Percentiles rank a stretch among this genome's conserved stretches.
These are phyloP conservation scores for Inosperma sp. DNA, from an alignment of 768 basidiomycete genomes.

Conservation along the genomic window DNA sequence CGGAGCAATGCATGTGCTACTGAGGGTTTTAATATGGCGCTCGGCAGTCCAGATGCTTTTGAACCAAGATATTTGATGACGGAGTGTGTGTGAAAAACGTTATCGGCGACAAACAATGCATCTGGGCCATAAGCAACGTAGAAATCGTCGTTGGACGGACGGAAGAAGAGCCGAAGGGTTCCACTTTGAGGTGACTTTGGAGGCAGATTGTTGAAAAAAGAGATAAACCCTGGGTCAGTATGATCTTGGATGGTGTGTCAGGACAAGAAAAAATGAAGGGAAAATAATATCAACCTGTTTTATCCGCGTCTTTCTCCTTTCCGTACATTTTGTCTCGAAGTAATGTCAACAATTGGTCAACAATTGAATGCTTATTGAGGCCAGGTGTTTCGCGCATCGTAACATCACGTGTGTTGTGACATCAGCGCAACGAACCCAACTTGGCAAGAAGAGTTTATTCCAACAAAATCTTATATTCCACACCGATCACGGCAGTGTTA, in stretches of 20 bases:
- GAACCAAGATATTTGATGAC: slow-evolving; percentile 89
- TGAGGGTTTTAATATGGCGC: slow-evolving; percentile 69
- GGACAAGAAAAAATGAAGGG: background rate
- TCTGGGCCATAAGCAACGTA: slow-evolving; percentile 89
- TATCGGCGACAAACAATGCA: slow-evolving; percentile 79
- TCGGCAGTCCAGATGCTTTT: slow-evolving; percentile 59
- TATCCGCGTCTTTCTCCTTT: slow-evolving; percentile 50
- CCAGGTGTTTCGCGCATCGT: too few relatives aligned
- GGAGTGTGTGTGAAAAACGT: slow-evolving; percentile 82
- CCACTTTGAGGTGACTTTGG: slow-evolving; percentile 71
- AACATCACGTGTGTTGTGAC: too few relatives aligned
- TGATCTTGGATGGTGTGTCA: slow-evolving; percentile 40
- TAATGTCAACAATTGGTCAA: too few relatives aligned
- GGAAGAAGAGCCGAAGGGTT: slow-evolving; percentile 83
- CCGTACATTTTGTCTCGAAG: slow-evolving; percentile 73
- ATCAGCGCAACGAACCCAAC: too few relatives aligned
- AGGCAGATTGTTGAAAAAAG: slow-evolving; percentile 60
- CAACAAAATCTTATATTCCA: too few relatives aligned
- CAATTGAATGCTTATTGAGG: too few relatives aligned
- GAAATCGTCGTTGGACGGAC: slow-evolving; percentile 55
- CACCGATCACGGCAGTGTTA: too few relatives aligned
- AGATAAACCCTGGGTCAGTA: slow-evolving; percentile 75
- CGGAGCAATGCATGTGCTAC: slow-evolving; percentile 80
- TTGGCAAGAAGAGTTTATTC: too few relatives aligned
- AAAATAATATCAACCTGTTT: slow-evolving; percentile 13